phyloP scores from a whole-genome alignment of 2,329 filamentous ascomycete genomes.

The Aspergillus cejpii region DNA sequence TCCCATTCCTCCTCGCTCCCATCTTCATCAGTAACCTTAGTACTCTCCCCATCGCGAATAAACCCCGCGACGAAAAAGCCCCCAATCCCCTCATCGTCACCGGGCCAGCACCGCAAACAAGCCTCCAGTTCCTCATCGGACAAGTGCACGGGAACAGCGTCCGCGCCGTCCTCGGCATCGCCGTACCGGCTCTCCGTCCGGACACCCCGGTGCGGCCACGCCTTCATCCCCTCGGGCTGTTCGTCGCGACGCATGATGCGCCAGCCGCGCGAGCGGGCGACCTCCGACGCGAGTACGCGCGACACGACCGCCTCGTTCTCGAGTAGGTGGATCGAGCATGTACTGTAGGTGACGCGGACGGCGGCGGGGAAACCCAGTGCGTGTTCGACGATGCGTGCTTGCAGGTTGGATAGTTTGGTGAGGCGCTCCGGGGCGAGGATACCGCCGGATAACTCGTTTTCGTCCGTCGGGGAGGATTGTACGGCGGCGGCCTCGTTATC shows the following conservation, averaged over 20 bases:
- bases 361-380: constrained; percentile 75
- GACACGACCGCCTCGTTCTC: constrained; percentile 87
- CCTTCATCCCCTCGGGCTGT: constrained; percentile 68
- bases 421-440: constrained; percentile 58
- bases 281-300: constrained; percentile 59
- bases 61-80: constrained; percentile 95
- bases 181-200: constrained; percentile 33
- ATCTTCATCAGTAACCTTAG: constrained; percentile 20
- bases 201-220: constrained; percentile 65
- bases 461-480: constrained; percentile 25
- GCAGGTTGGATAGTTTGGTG: constrained; percentile 68
- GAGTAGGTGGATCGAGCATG: constrained; percentile 77
- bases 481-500: constrained; percentile 11
- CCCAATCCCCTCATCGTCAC: constrained; percentile 76
- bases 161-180: constrained; percentile 2
- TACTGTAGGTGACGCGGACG: constrained; percentile 77
- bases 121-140: constrained; percentile 54
- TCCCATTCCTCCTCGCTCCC: constrained; percentile 40
- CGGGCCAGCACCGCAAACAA: constrained; percentile 76
- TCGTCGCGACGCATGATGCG: constrained; percentile 62
- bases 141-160: constrained; percentile 25
- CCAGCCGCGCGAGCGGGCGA: constrained; percentile 67
- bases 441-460: constrained; percentile 31
- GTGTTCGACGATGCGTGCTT: constrained; percentile 73
- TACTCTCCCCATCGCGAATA: constrained; percentile 52